Base-by-base conservation (phyloP, 768 basidiomycete genomes). In the Lactarius akahatsu region DNA sequence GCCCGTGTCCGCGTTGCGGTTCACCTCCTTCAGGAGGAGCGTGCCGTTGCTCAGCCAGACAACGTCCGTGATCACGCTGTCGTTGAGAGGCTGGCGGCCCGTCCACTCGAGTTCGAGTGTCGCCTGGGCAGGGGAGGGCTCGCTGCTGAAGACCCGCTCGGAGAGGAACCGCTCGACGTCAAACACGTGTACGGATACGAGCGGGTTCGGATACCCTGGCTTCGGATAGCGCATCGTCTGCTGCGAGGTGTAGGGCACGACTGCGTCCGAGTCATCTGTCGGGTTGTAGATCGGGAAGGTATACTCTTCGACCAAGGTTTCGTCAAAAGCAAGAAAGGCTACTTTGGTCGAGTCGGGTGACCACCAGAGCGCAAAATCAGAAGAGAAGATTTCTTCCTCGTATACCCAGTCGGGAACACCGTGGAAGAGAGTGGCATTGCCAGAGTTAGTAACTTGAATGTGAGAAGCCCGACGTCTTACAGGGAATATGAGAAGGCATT, bases 361-460 rank as follows among this genome's bases (percentile, higher is more conserved):
- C 90, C 92, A 98, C 94, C 94, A 98, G 5, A 96, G 79, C 0
- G 95, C 88, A 57, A 76, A 86, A 73, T 94, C 85, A 45, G 78
- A 73, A 3, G 82, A 78, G 71, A 94, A 90, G 28, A 98, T 86
- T 74, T 97, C 94, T 74, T 96, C 94, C 75, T 96, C 94, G 76
- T 96, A 96, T 5, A 98, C 96, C 96, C 97, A 98, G 74, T 97
- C 94, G 0, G 94, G 92, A 2, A 97, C 91, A 8, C 97, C 97
- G 72, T 98, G 87, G 81, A 98, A 97, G 18, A 96, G 81, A 0
- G 90, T 89, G 0, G 86, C 82, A 60, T 89, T 91, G 0, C 97
- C 97, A 16, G 88, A 85, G 1, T 80, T 78, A 2, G 96, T 99
- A 11, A 98, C 81, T 11, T 89, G 88, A 59, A 96, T 88, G 11